Evolutionary conservation across 83 land plant genomes (phyloP).

Genomic region (Thuja plicata): DNA sequence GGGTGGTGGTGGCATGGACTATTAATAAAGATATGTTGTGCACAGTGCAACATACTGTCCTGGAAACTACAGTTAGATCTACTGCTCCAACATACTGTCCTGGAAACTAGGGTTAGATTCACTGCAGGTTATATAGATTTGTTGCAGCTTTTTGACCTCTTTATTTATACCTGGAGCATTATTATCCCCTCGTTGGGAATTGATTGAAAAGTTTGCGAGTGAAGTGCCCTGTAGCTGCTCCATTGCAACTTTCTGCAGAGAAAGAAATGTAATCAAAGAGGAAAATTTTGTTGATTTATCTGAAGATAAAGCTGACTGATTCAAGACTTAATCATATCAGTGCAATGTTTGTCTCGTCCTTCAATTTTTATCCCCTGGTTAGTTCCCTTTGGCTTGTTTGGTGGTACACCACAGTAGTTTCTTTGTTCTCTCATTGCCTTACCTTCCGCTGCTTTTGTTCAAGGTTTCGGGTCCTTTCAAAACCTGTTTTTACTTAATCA

Average conservation of each 20-base stretch:
- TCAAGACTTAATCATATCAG: background rate
- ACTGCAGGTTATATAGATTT: background rate
- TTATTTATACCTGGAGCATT: background rate
- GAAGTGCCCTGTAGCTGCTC: background rate
- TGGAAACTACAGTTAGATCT: no score
- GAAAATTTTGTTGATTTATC: constrained; percentile 1
- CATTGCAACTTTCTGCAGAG: constrained; percentile 4
- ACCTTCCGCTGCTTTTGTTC: no score
- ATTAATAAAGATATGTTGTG: background rate
- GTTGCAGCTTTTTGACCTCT: background rate
- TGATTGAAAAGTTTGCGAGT: background rate
- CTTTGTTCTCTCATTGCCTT: no score
- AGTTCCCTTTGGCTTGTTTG: no score
- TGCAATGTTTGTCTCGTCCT: background rate
- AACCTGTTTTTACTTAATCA: no score
- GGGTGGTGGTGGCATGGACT: constrained; percentile 36
- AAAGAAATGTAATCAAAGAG: constrained; percentile 13
- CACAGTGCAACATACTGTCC: background rate
- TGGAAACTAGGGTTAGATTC: background rate
- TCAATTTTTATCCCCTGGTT: background rate
- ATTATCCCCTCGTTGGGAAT: background rate
- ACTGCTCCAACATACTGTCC: background rate
- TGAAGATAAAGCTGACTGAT: background rate
- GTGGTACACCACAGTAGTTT: no score
- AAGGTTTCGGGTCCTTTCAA: no score